Evolutionary conservation across 164 flowering plant species (phyloP), one percentile per base, ranked within the genome.

Genomic region (Magnolia changhungtana): DNA sequence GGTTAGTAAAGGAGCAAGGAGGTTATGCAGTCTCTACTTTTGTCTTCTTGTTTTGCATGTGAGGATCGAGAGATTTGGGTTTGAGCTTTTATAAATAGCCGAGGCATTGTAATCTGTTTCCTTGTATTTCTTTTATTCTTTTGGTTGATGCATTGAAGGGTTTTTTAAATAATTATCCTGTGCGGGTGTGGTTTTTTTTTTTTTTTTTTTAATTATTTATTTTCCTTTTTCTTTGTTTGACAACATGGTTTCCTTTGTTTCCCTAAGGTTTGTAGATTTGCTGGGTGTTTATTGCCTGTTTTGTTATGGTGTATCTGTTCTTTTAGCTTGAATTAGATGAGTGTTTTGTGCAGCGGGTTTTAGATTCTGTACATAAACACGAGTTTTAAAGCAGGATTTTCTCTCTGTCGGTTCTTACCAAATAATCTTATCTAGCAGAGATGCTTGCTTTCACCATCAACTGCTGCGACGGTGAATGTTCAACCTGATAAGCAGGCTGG

Each of bases 1-100:
- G 97, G 85, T 29, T 96, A 83, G 88, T 64, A 51, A 16, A 68
- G 51, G 58, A 23, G 18, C 10, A 16, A 13, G 69, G 13, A 19
- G 27, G 72, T 19, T 2, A 50, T 64, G 67, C 27, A n/a, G 45
- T 64, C 67, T 64, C 67, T 20, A 18, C 20, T 64, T 64, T 21
- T 13, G 21, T 64, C 19, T 64, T 11, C 19, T 70, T 21, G 2
- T 19, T 50, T 49, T 49, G 59, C 72, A 45, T 50, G 71, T 5
- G 71, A 49, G 16, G 58, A n/a, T 23, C 27, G 24, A 16, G 71
- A 4, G 45, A 18, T 69, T 69, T 29, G 14, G 51, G 1, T 70
- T 45, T 50, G 58, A 7, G 51, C 10, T 45, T 45, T 70, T 68
- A 64, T n/a, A 16, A 14, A 24, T 68, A 68, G 51, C n/a, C 19